phyloP scores from a whole-genome alignment of 1,139 yeast species.

The Torulaspora globosa region DNA sequence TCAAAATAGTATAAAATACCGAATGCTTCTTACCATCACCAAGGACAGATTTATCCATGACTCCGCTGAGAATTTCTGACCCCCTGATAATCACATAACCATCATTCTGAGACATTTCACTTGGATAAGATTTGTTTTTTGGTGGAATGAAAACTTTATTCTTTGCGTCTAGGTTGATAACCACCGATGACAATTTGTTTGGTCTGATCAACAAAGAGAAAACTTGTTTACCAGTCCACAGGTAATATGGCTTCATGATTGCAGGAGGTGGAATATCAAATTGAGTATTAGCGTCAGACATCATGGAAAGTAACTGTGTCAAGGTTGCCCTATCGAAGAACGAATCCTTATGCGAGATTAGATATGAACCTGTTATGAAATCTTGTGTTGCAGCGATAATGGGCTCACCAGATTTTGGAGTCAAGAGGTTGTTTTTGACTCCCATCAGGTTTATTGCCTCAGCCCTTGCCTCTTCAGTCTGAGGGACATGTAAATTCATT shows the following conservation, averaged over 20 bases:
- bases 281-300: constrained; percentile 87
- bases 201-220: constrained; percentile 86
- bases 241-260: constrained; percentile 75
- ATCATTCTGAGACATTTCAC: constrained; percentile 97
- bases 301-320: constrained; percentile 82
- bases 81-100: constrained; percentile 90
- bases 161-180: constrained; percentile 90
- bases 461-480: constrained; percentile 97
- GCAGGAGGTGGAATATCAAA: constrained; percentile 96
- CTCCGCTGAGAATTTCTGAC: constrained; percentile 83
- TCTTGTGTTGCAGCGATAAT: constrained; percentile 99
- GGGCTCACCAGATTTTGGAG: constrained; percentile 98
- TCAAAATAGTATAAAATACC: constrained; percentile 85
- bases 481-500: constrained; percentile 98
- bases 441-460: constrained; percentile 98
- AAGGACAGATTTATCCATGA: constrained; percentile 92
- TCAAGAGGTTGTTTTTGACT: constrained; percentile 86
- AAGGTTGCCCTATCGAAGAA: constrained; percentile 86
- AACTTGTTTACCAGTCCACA: constrained; percentile 98
- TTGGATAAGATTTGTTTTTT: constrained; percentile 59
- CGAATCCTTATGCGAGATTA: constrained; percentile 88
- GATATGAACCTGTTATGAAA: constrained; percentile 92
- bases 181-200: constrained; percentile 66
- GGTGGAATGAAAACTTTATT: constrained; percentile 85
- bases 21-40: constrained; percentile 99